Percentiles rank a stretch among this genome's conserved stretches.
These are phyloP conservation scores for Gnomoniopsis smithogilvyi DNA, from an alignment of 2,329 filamentous ascomycete genomes.

Conservation along the genomic window DNA sequence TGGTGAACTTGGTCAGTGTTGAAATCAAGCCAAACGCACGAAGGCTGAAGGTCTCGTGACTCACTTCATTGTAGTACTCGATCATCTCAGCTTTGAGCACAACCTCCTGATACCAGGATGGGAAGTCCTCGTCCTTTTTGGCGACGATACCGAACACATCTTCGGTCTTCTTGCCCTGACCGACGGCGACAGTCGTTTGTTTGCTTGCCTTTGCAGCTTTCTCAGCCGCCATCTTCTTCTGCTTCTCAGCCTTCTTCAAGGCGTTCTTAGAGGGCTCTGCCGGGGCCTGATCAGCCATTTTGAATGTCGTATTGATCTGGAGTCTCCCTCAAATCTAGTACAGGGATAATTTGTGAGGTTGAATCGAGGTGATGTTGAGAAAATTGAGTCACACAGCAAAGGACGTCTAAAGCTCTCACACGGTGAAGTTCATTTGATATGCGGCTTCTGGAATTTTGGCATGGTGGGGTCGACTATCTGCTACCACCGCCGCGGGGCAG, in stretches of 20 bases:
- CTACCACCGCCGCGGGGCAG: neutral
- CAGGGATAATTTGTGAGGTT: neutral
- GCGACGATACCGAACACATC: slow-evolving; percentile 86
- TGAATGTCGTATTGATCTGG: slow-evolving; percentile 14
- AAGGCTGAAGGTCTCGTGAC: neutral
- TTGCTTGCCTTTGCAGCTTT: slow-evolving; percentile 62
- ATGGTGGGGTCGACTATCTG: neutral
- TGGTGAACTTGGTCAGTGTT: slow-evolving; percentile 39
- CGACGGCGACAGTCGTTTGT: slow-evolving; percentile 48
- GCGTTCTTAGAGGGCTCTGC: slow-evolving; percentile 57
- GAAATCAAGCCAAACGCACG: neutral
- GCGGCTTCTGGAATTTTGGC: neutral
- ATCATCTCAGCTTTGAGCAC: slow-evolving; percentile 96
- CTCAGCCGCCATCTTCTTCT: slow-evolving; percentile 57
- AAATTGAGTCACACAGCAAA: slow-evolving; percentile 6
- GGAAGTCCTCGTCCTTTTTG: slow-evolving; percentile 79
- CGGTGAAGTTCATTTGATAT: neutral
- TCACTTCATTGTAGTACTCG: slow-evolving; percentile 72
- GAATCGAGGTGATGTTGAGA: neutral
- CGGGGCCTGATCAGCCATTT: slow-evolving; percentile 24
- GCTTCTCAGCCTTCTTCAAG: slow-evolving; percentile 64
- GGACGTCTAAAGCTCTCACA: neutral
- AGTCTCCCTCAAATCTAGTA: neutral
- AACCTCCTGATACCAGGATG: slow-evolving; percentile 89
- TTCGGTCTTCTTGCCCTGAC: slow-evolving; percentile 57